phyloP scores from a whole-genome alignment of 1,284 basidiomycete genomes.

The Coniophora puteana region DNA sequence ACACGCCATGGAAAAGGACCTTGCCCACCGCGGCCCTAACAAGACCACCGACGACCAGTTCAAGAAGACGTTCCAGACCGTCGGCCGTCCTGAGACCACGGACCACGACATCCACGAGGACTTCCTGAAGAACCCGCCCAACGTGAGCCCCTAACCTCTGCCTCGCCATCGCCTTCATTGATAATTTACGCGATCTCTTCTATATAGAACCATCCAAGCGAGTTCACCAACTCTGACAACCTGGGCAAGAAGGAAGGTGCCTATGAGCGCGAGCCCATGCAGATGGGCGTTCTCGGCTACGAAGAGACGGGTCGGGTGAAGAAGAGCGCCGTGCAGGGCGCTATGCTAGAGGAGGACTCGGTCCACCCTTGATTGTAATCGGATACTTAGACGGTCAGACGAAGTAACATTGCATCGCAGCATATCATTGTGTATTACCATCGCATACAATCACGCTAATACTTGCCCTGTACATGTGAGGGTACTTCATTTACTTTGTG shows the following conservation, averaged over 20 bases:
- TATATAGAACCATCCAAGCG: conserved; percentile 9
- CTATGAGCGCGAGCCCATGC: background rate
- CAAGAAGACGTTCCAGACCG: conserved; percentile 29
- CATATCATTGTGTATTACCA: too few species aligned
- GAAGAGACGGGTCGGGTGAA: conserved; percentile 12
- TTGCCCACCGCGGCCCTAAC: conserved; percentile 7
- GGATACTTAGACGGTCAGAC: too few species aligned
- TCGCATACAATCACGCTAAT: too few species aligned
- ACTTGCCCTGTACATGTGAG: too few species aligned
- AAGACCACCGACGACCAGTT: conserved; percentile 14
- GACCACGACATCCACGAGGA: conserved; percentile 32
- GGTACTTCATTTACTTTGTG: too few species aligned
- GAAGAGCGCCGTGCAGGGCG: conserved; percentile 7
- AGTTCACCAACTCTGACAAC: background rate
- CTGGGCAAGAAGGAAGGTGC: conserved; percentile 9
- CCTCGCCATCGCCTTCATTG: background rate
- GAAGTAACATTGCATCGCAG: too few species aligned
- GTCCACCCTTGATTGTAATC: conserved; percentile 13
- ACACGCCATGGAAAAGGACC: conserved; percentile 11
- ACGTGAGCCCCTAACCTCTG: conserved; percentile 12
- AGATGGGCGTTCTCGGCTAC: background rate
- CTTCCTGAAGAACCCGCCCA: conserved; percentile 27
- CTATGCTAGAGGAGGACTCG: conserved; percentile 8
- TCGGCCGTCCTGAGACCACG: conserved; percentile 24
- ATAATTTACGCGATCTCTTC: background rate